Percentiles rank a stretch among this genome's conserved stretches.
phyloP scores from a whole-genome alignment of 2,329 filamentous ascomycete genomes.

The Harringtonia aguacate region DNA sequence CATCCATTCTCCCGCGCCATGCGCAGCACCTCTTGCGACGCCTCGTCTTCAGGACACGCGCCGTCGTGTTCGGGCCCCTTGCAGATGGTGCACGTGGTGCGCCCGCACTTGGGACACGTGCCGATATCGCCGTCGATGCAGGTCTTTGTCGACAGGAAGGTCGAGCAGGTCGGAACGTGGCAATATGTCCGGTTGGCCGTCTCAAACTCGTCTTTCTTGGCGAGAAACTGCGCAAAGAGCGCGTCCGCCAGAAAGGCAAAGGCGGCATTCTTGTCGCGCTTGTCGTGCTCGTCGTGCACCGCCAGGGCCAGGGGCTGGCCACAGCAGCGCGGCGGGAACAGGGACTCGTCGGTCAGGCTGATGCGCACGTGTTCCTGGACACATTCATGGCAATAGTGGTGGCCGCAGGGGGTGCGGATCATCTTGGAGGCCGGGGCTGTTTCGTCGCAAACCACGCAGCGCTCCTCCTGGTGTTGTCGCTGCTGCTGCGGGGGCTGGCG shows the following conservation, averaged over 20 bases:
- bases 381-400: conserved; percentile 42
- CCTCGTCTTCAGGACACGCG: conserved; percentile 35
- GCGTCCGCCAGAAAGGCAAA: conserved; percentile 23
- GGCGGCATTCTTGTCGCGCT: conserved; percentile 12
- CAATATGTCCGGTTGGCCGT: conserved; percentile 41
- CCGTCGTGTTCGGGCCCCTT: conserved; percentile 32
- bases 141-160: conserved; percentile 27
- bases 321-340: conserved; percentile 48
- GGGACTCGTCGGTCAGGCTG: conserved; percentile 34
- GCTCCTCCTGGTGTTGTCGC: background rate
- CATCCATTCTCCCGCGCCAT: conserved; percentile 33
- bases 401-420: conserved; percentile 22
- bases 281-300: too few relatives aligned
- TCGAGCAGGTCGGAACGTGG: conserved; percentile 26
- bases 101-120: conserved; percentile 21
- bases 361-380: conserved; percentile 30
- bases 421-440: background rate
- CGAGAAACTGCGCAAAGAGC: conserved; percentile 24
- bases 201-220: conserved; percentile 36
- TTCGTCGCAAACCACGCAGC: conserved; percentile 8
- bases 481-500: background rate
- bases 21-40: conserved; percentile 25
- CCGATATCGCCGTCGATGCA: conserved; percentile 23
- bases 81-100: conserved; percentile 38
- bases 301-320: conserved; percentile 26